These are phyloP conservation scores for Sphaerulina vaccinii DNA, from an alignment of 2,329 filamentous ascomycete genomes.

Conservation along the genomic window DNA sequence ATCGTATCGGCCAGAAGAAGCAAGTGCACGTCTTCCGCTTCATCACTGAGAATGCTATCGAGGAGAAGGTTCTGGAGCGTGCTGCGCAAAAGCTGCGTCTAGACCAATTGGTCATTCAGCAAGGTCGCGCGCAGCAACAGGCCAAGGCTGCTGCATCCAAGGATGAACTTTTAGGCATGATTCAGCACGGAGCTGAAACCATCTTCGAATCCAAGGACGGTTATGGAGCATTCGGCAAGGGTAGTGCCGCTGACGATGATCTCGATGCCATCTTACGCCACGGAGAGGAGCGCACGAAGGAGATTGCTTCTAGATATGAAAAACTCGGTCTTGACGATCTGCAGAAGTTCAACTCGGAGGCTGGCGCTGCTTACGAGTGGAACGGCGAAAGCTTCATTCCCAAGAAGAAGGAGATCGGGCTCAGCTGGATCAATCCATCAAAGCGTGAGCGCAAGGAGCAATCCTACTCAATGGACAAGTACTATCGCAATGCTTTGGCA, in stretches of 20 bases:
- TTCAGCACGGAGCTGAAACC: slow-evolving; percentile 95
- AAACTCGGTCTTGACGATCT: slow-evolving; percentile 95
- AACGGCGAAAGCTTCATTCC: slow-evolving; percentile 95
- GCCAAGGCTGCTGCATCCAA: slow-evolving; percentile 91
- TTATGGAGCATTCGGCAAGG: slow-evolving; percentile 58
- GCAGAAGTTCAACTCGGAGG: slow-evolving; percentile 96
- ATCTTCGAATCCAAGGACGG: slow-evolving; percentile 77
- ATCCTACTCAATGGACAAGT: slow-evolving; percentile 97
- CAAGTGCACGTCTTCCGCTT: slow-evolving; percentile 96
- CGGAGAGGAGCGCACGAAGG: slow-evolving; percentile 83
- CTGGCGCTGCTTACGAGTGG: slow-evolving; percentile 82
- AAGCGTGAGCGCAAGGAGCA: slow-evolving; percentile 99
- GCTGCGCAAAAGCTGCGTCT: slow-evolving; percentile 95
- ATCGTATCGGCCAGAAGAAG: slow-evolving; percentile 98
- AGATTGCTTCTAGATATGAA: slow-evolving; percentile 91
- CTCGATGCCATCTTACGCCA: slow-evolving; percentile 84
- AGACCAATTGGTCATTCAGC: slow-evolving; percentile 96
- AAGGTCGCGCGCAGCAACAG: slow-evolving; percentile 87
- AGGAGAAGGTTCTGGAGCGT: slow-evolving; percentile 95
- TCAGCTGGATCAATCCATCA: slow-evolving; percentile 96
- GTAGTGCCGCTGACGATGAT: slow-evolving; percentile 76
- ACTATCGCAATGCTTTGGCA: slow-evolving; percentile 88
- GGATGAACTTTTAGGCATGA: slow-evolving; percentile 95
- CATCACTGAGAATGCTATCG: slow-evolving; percentile 95
- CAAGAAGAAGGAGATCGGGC: slow-evolving; percentile 77